Evolutionary conservation across 805 yeast genomes (phyloP).

Genomic region (Yarrowia divulgata): DNA sequence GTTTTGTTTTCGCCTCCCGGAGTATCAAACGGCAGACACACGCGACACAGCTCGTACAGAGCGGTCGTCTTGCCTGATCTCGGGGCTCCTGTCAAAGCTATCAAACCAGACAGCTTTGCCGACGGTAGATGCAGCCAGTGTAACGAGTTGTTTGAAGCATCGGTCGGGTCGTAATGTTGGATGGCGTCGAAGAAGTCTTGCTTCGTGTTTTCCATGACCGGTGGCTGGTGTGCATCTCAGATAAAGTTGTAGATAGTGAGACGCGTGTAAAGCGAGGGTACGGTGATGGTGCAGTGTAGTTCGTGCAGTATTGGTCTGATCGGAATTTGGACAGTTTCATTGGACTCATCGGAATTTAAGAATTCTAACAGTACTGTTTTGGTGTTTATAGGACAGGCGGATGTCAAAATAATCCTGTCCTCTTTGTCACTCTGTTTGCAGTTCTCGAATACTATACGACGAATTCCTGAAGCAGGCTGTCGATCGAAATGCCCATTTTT

Average conservation of each 20-base stretch:
- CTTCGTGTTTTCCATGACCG: background rate
- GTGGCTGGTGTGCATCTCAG: too few species aligned
- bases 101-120: background rate
- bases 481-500: too few species aligned
- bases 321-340: too few species aligned
- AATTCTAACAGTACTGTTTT: too few species aligned
- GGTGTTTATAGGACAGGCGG: too few species aligned
- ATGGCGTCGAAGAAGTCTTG: conserved; percentile 19
- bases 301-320: too few species aligned
- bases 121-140: conserved; percentile 21
- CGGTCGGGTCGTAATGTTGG: conserved; percentile 4
- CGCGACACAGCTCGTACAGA: conserved; percentile 27
- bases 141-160: background rate
- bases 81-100: conserved; percentile 12
- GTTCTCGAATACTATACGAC: too few species aligned
- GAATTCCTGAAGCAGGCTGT: too few species aligned
- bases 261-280: background rate
- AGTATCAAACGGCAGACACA: conserved; percentile 10
- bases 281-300: too few species aligned
- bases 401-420: too few species aligned
- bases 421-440: too few species aligned
- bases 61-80: conserved; percentile 30
- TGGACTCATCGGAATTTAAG: too few species aligned
- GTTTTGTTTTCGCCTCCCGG: conserved; percentile 26
- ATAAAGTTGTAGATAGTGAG: background rate